These are phyloP conservation scores for Martiniozyma asiatica DNA, from an alignment of 1,139 yeast genomes.

Conservation along the genomic window DNA sequence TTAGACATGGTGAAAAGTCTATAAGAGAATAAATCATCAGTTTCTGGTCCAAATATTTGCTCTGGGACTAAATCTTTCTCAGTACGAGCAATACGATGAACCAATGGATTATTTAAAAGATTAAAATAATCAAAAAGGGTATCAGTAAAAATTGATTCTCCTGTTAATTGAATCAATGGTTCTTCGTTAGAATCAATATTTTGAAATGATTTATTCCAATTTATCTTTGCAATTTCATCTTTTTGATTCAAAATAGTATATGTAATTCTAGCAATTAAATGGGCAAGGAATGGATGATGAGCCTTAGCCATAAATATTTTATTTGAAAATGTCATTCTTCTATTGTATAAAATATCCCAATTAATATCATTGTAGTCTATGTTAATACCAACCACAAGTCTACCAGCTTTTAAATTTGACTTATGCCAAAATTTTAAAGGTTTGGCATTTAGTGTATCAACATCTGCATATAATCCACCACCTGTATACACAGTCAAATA, in stretches of 20 bases:
- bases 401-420: slow-evolving; percentile 13
- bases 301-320: slow-evolving; percentile 37
- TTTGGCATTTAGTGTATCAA: slow-evolving; percentile 47
- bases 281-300: slow-evolving; percentile 22
- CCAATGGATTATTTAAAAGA: slow-evolving; percentile 41
- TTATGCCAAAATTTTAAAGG: slow-evolving; percentile 34
- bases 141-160: slow-evolving; percentile 76
- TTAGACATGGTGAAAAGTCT: slow-evolving; percentile 56
- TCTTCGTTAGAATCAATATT: slow-evolving; percentile 42
- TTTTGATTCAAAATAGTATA: slow-evolving; percentile 15
- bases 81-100: slow-evolving; percentile 56
- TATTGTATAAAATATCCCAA: slow-evolving; percentile 52
- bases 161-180: slow-evolving; percentile 56
- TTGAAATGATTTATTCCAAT: slow-evolving; percentile 43
- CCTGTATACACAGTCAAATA: slow-evolving; percentile 51
- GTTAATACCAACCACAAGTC: slow-evolving; percentile 47
- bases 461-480: slow-evolving; percentile 69
- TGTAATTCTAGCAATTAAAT: slow-evolving; percentile 18
- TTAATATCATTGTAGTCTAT: slow-evolving; percentile 59
- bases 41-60: slow-evolving; percentile 17
- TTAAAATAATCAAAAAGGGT: slow-evolving; percentile 56
- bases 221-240: slow-evolving; percentile 21
- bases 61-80: slow-evolving; percentile 20
- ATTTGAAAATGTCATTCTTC: slow-evolving; percentile 65
- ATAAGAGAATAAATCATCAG: slow-evolving; percentile 28